A percentile compares a stretch with the other conserved stretches of the same genome.
Conservation (phyloP, 2,329 filamentous ascomycete genomes). For the Epichloe gansuensis region DNA sequence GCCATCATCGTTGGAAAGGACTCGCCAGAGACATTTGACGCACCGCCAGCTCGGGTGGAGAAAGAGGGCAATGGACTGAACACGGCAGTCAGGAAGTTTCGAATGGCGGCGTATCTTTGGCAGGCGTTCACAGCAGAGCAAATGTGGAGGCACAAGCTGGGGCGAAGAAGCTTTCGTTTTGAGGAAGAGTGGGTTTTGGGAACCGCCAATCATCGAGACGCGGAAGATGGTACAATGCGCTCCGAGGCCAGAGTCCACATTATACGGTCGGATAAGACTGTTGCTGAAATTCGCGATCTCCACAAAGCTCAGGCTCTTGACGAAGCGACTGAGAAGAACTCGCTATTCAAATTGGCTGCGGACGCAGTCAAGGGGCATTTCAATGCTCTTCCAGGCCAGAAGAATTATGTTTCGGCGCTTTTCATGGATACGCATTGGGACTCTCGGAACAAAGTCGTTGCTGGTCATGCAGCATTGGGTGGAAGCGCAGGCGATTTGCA, state of each 20-base stretch:
- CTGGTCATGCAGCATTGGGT: conserved; percentile 74
- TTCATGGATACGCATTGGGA: conserved; percentile 88
- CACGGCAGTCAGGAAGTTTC: conserved; percentile 74
- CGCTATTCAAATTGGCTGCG: conserved; percentile 63
- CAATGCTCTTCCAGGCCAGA: conserved; percentile 59
- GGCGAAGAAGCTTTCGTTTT: conserved; percentile 74
- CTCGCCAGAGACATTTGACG: conserved; percentile 75
- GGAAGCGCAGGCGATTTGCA: conserved; percentile 60
- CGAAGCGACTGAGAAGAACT: conserved; percentile 54
- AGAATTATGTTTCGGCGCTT: conserved; percentile 76
- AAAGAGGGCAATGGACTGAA: conserved; percentile 74
- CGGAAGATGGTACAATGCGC: conserved; percentile 58
- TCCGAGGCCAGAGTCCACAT: conserved; percentile 87
- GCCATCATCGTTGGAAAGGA: conserved; percentile 82
- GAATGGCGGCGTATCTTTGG: conserved; percentile 93
- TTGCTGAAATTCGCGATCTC: conserved; percentile 69
- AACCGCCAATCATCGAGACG: conserved; percentile 64
- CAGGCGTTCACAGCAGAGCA: conserved; percentile 95
- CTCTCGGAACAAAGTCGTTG: conserved; percentile 51
- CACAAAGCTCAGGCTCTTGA: conserved; percentile 67
- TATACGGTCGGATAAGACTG: conserved; percentile 69
- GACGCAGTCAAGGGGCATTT: conserved; percentile 72
- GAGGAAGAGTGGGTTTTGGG: conserved; percentile 92
- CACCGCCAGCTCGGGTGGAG: conserved; percentile 59
- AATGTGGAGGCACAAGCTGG: conserved; percentile 82